Base-by-base conservation (phyloP, 176 grass and related monocot species). In the Lolium perenne region DNA sequence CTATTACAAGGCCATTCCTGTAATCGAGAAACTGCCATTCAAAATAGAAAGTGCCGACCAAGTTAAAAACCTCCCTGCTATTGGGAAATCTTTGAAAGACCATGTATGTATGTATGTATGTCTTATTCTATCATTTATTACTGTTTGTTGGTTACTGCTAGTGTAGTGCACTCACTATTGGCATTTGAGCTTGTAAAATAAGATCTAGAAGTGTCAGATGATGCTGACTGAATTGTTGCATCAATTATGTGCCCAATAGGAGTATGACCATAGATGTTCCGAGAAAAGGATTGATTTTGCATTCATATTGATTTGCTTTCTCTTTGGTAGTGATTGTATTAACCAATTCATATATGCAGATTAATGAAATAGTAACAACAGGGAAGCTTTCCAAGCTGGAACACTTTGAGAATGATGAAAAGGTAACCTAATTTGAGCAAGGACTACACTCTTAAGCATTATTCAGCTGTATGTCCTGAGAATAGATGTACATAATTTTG, bases 331-430 rank as follows among this genome's bases (percentile, higher is more conserved):
- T 75, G 74, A 32, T n/a, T 50, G 21, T 79, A 18, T 54, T 46
- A 25, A 63, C 41, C 62, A 77, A 71, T 76, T 51, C n/a, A 8
- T 49, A 10, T 62, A 32, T 92, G 87, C 93, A 98, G 96, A 98
- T 98, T 86, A 86, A 95, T 88, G 96, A 98, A 92, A 98, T 95
- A 88, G 57, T 95, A 38, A 92, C 92, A 67, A 92, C 96, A 21
- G 93, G 93, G 82, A 98, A 95, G 79, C 91, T 98, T 78, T 94
- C 96, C 80, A 98, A 95, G 82, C 86, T 98, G 69, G 93, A 98
- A 65, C 88, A 94, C 84, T 98, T 98, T 77, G 96, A 98, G 88
- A 98, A 88, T 91, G 93, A 98, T 91, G 96, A 98, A 77, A 98
- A 94, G 93, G 96, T 98, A 86, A 80, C 62, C 22, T 61, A 18